Percentiles rank a stretch among this genome's conserved stretches.
phyloP scores from a whole-genome alignment of 2,329 filamentous ascomycete species.

The Sarocladium brachiariae region DNA sequence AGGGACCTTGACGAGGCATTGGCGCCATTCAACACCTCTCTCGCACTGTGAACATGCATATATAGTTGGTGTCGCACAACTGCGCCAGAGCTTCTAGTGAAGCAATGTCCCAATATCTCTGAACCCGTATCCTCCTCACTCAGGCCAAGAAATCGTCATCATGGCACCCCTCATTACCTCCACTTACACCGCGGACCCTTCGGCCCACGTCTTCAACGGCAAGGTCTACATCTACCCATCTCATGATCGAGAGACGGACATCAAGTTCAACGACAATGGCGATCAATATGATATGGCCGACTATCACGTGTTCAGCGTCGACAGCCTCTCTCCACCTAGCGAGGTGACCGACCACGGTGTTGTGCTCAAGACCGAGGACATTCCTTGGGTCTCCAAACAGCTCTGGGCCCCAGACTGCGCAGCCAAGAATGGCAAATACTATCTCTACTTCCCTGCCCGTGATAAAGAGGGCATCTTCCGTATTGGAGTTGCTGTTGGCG shows the following conservation, averaged over 20 bases:
- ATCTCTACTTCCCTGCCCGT: constrained; percentile 70
- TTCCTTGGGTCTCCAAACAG: constrained; percentile 74
- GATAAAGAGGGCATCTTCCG: constrained; percentile 65
- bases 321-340: constrained; percentile 44
- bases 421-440: constrained; percentile 60
- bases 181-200: constrained; percentile 74
- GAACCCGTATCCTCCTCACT: not conserved
- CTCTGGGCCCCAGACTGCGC: constrained; percentile 77
- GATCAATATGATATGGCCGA: constrained; percentile 81
- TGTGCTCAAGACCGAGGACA: constrained; percentile 55
- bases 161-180: constrained; percentile 61
- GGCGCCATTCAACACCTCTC: too few species aligned
- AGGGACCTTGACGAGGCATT: constrained; percentile 1
- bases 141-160: not conserved
- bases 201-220: constrained; percentile 71
- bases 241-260: constrained; percentile 69
- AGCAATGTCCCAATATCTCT: too few species aligned
- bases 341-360: constrained; percentile 67
- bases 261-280: constrained; percentile 74
- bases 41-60: not conserved
- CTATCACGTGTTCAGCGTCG: constrained; percentile 68
- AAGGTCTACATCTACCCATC: constrained; percentile 75
- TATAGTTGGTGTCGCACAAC: not conserved
- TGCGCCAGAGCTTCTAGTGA: not conserved
- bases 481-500: constrained; percentile 63